Percentiles rank a stretch among this genome's conserved stretches.
These are phyloP conservation scores for Clathrospora elynae DNA, from an alignment of 2,329 filamentous ascomycete genomes.

Conservation along the genomic window DNA sequence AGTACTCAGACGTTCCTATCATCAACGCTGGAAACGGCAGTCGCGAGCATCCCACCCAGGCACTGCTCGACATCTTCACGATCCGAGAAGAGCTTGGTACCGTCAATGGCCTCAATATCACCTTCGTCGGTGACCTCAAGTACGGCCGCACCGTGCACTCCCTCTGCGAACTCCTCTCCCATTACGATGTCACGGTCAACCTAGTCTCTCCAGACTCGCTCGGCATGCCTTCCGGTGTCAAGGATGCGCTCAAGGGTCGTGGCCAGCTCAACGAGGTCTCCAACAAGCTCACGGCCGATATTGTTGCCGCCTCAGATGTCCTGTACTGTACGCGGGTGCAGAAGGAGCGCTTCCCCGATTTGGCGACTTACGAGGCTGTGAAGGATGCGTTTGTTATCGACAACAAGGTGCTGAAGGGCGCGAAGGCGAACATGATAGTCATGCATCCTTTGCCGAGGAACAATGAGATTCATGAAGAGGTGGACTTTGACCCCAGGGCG, in stretches of 20 bases:
- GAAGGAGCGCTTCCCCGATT: conserved; percentile 88
- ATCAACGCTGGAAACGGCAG: conserved; percentile 98
- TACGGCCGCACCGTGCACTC: conserved; percentile 96
- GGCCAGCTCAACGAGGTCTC: conserved; percentile 80
- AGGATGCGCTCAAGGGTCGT: conserved; percentile 70
- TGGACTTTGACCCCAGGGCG: conserved; percentile 94
- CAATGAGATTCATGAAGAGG: conserved; percentile 90
- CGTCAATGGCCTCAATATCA: conserved; percentile 93
- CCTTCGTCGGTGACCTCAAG: conserved; percentile 89
- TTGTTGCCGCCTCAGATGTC: conserved; percentile 84
- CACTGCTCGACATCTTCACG: conserved; percentile 96
- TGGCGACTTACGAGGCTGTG: conserved; percentile 80
- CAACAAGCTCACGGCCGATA: conserved; percentile 80
- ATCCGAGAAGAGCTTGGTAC: conserved; percentile 97
- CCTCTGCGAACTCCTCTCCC: conserved; percentile 86
- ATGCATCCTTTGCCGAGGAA: conserved; percentile 96
- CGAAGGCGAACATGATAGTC: conserved; percentile 91
- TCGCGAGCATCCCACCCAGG: conserved; percentile 95
- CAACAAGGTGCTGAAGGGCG: conserved; percentile 85
- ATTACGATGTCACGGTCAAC: conserved; percentile 94
- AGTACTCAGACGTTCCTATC: conserved; percentile 86
- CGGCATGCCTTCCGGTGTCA: conserved; percentile 74
- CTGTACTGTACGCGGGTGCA: conserved; percentile 97
- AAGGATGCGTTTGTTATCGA: conserved; percentile 90
- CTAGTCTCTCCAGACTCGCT: conserved; percentile 84